Evolutionary conservation across 1,284 basidiomycete species (phyloP), one percentile per base, ranked within the genome.

Genomic region (Melampsora larici-populina): DNA sequence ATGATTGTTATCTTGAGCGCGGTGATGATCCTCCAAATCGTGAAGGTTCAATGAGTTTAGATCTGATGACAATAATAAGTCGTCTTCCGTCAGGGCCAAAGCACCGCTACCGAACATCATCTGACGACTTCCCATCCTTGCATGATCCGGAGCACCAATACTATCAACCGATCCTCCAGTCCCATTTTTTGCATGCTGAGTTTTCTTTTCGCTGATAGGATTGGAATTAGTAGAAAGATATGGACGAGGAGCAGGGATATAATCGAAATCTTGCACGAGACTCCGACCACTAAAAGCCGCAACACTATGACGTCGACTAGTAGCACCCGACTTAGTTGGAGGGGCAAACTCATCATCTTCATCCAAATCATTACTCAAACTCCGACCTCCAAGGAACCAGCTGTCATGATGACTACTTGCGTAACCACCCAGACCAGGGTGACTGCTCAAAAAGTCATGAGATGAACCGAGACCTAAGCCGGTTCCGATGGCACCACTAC

Each of bases 251-350:
- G 1, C 81, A 80, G 5, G 81, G 55, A 55, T 81, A 76, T 74
- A 82, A 80, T 36, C 82, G 80, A 51, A 82, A 65, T 60, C 81
- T 80, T 66, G 73, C 79, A 31, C 75, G 18, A 29, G 70, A n/a
- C 63, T 69, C 29, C 21, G 78, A 78, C 60, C 81, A 9, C 80
- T 81, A 51, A 83, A 82, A 13, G 82, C 80, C 3, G 82, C 81
- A 11, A 83, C 80, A 55, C 82, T 82, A 65, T 82, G 82, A 17
- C 81, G 33, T n/a, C 82, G 63, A 49, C 79, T 80, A 9, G 82
- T 83, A 40, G 82, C 82, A 9, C 82, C 82, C 13, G 79, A 80
- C 67, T 79, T 80, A 31, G 82, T 83, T 33, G 82, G 82, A 31
- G 80, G 80, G 3, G 81, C 80, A 24, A 80, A 80, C 17, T 79